Conservation (phyloP, 192 early-diverging fungal species). For the Funneliformis mosseae region DNA sequence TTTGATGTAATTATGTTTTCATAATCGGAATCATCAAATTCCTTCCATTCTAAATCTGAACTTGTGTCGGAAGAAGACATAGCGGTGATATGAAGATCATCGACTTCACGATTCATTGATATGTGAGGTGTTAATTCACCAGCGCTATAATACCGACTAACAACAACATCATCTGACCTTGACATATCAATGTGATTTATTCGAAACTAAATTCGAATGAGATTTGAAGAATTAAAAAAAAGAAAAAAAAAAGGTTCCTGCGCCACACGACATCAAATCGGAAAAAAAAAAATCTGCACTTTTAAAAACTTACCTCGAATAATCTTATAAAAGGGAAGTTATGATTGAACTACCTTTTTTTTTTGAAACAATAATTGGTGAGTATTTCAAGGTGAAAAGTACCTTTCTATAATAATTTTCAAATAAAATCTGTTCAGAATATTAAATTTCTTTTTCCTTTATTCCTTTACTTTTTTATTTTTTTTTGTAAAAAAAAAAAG, state of each 20-base stretch:
- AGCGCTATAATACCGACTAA: background rate
- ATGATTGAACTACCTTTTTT: too few species aligned
- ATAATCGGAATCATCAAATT: background rate
- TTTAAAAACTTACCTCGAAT: too few species aligned
- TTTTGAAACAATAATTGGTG: too few species aligned
- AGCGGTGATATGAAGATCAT: background rate
- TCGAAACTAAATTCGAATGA: too few species aligned
- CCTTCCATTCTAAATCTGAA: background rate
- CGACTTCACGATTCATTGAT: background rate
- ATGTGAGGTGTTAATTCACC: background rate
- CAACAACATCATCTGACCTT: background rate
- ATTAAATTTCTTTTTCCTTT: too few species aligned
- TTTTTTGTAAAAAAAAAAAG: too few species aligned
- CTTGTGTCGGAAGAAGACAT: background rate
- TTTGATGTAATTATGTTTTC: background rate
- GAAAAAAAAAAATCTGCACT: background rate
- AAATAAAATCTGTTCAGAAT: too few species aligned
- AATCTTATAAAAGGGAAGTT: too few species aligned
- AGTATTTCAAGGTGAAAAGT: too few species aligned
- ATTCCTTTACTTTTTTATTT: too few species aligned
- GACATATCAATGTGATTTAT: background rate
- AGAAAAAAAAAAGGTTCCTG: background rate
- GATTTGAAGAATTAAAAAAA: background rate
- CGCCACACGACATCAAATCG: background rate
- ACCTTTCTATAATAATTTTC: too few species aligned